Percentiles rank a stretch among this genome's conserved stretches.
phyloP scores from a whole-genome alignment of 73 alveolate genomes.

The Uronychia binucleata region DNA sequence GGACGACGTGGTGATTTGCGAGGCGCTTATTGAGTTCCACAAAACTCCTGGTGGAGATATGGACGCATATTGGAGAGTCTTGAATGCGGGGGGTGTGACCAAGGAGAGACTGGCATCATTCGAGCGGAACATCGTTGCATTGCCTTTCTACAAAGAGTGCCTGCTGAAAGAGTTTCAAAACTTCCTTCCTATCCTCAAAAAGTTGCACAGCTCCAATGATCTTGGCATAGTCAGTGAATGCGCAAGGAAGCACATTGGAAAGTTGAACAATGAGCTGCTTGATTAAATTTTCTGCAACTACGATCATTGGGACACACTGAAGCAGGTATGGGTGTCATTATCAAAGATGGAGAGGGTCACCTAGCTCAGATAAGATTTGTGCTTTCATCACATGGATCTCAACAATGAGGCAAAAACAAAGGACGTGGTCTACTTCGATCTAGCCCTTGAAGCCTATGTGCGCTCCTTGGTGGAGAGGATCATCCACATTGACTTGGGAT shows the following conservation, averaged over 20 bases:
- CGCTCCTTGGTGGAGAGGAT: constrained; percentile 76
- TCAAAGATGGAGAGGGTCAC: constrained; percentile 51
- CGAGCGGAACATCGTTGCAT: constrained; percentile 68
- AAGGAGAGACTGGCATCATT: constrained; percentile 84
- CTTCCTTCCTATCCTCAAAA: constrained; percentile 76
- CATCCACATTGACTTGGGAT: constrained; percentile 73
- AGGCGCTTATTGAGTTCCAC: constrained; percentile 85
- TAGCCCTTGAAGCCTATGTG: constrained; percentile 73
- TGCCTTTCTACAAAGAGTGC: constrained; percentile 79
- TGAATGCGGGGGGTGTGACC: constrained; percentile 78
- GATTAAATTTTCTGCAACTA: constrained; percentile 35
- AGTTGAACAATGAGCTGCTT: constrained; percentile 16
- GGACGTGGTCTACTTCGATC: constrained; percentile 84
- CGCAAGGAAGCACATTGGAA: constrained; percentile 66
- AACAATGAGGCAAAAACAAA: constrained; percentile 56
- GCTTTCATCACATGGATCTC: constrained; percentile 6
- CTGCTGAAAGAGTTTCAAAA: constrained; percentile 69
- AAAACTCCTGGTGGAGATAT: constrained; percentile 69
- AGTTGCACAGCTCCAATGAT: constrained; percentile 91
- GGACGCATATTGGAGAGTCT: constrained; percentile 85
- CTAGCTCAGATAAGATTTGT: constrained; percentile 27
- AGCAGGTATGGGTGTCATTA: no score
- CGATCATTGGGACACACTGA: constrained; percentile 43
- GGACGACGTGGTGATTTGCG: constrained; percentile 92
- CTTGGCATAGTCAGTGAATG: constrained; percentile 69